Percentiles rank a stretch among this genome's conserved stretches.
phyloP scores from a whole-genome alignment of 371 early-diverging fungal genomes.

The Apophysomyces variabilis region DNA sequence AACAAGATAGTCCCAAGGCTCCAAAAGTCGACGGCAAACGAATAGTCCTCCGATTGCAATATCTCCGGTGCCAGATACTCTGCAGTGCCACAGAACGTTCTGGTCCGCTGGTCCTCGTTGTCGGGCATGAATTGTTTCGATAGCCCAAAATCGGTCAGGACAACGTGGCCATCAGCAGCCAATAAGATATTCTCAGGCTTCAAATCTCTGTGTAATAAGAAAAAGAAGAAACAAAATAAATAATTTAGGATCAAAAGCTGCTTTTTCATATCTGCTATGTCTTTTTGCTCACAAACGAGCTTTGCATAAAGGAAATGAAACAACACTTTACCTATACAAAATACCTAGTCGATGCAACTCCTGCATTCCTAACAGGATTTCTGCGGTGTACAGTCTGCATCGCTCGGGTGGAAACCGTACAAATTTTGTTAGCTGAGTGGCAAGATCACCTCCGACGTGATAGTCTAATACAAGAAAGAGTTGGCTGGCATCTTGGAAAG shows the following conservation, averaged over 20 bases:
- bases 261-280: too few species aligned
- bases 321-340: conserved; percentile 68
- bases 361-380: conserved; percentile 85
- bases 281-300: too few species aligned
- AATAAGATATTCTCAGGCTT: conserved; percentile 74
- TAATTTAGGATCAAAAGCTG: too few species aligned
- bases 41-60: conserved; percentile 78
- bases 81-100: conserved; percentile 96
- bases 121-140: conserved; percentile 56
- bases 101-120: conserved; percentile 64
- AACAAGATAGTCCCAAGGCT: conserved; percentile 93
- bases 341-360: conserved; percentile 88
- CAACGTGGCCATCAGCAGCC: conserved; percentile 71
- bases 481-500: conserved; percentile 90
- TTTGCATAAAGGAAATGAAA: not conserved
- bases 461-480: conserved; percentile 97
- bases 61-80: conserved; percentile 95
- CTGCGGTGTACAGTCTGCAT: conserved; percentile 79
- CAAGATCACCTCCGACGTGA: conserved; percentile 93
- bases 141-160: conserved; percentile 77
- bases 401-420: conserved; percentile 40
- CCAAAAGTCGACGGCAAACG: conserved; percentile 96
- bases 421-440: conserved; percentile 75
- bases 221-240: conserved; percentile 14
- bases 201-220: conserved; percentile 53